Conservation (phyloP, 2,329 filamentous ascomycete species). For the Fusarium torreyae region DNA sequence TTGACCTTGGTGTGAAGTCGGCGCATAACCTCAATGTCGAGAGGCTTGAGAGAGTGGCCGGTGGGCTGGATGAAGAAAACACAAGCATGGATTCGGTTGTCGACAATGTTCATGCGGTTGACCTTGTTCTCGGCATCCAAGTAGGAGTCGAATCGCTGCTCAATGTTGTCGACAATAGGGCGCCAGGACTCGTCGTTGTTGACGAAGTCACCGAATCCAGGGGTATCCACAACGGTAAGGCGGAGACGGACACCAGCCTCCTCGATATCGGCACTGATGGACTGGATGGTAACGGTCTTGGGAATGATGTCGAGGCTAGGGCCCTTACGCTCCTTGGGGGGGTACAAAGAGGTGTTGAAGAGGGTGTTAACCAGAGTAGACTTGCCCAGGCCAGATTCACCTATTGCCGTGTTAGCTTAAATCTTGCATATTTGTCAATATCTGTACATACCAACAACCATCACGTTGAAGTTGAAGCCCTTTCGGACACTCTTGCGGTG, state of each 20-base stretch:
- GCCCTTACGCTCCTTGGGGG: constrained; percentile 97
- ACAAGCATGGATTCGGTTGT: constrained; percentile 98
- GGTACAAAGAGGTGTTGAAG: constrained; percentile 99
- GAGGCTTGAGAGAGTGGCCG: constrained; percentile 96
- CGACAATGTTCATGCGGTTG: constrained; percentile 99
- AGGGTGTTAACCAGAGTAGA: constrained; percentile 99
- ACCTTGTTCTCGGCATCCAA: constrained; percentile 99
- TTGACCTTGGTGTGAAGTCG: constrained; percentile 99
- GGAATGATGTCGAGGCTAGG: constrained; percentile 98
- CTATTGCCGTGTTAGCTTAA: constrained; percentile 61
- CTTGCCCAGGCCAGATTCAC: constrained; percentile 99
- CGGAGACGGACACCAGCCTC: constrained; percentile 98
- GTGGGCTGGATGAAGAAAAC: constrained; percentile 99
- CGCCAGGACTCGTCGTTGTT: constrained; percentile 99
- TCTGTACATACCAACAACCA: constrained; percentile 91
- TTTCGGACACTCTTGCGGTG: constrained; percentile 99
- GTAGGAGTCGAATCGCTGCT: constrained; percentile 98
- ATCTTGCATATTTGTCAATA: neutral
- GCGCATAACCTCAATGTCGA: constrained; percentile 99
- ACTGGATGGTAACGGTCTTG: constrained; percentile 96
- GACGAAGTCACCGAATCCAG: constrained; percentile 98
- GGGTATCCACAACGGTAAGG: constrained; percentile 96
- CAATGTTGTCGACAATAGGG: constrained; percentile 99
- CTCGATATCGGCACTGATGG: constrained; percentile 96
- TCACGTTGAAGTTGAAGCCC: constrained; percentile 99